phyloP scores from a whole-genome alignment of 2,329 filamentous ascomycete species.

The Eurotiales sp. region DNA sequence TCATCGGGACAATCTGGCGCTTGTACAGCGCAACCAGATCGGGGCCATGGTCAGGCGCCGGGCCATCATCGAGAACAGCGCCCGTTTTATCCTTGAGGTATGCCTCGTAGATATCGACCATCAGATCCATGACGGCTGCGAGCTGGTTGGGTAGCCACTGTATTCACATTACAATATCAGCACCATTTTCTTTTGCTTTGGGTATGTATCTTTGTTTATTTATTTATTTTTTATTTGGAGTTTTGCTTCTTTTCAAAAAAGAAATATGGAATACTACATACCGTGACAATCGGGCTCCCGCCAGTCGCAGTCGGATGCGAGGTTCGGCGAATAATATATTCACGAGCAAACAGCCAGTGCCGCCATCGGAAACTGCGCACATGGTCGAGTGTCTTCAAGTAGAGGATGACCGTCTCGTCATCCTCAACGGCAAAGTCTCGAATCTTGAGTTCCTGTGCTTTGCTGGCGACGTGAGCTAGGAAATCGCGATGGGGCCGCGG shows the following conservation, averaged over 20 bases:
- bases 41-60: conserved; percentile 5
- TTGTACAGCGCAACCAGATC: conserved; percentile 22
- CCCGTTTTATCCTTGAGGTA: conserved; percentile 32
- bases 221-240: neutral
- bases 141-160: conserved; percentile 49
- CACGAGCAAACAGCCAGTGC: conserved; percentile 47
- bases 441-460: conserved; percentile 46
- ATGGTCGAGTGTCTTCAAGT: conserved; percentile 45
- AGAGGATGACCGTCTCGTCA: conserved; percentile 39
- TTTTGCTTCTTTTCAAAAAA: neutral
- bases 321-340: conserved; percentile 47
- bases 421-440: conserved; percentile 35
- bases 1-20: conserved; percentile 30
- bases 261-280: conserved; percentile 20
- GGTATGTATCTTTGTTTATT: too few species aligned
- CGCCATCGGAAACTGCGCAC: conserved; percentile 49
- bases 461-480: conserved; percentile 64
- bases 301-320: conserved; percentile 47
- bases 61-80: conserved; percentile 6
- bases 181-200: too few species aligned
- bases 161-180: neutral
- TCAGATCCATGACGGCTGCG: conserved; percentile 47
- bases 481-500: conserved; percentile 87
- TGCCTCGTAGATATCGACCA: conserved; percentile 43
- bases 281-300: conserved; percentile 47